phyloP scores from a whole-genome alignment of 2,329 filamentous ascomycete species.

The Falciphora oryzae region DNA sequence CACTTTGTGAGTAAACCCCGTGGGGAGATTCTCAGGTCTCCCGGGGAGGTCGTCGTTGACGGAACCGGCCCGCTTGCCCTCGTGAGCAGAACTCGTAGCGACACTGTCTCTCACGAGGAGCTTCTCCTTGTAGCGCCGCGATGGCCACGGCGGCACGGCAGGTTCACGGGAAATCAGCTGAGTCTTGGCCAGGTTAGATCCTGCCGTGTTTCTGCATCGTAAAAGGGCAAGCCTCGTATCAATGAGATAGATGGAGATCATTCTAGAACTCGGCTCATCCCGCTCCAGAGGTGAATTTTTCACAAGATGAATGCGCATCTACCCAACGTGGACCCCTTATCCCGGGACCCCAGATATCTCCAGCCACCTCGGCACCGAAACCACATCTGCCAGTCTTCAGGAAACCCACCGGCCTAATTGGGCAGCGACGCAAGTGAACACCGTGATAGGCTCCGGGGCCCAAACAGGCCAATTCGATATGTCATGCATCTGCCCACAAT shows the following conservation, averaged over 20 bases:
- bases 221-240: neutral
- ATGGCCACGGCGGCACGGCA: neutral
- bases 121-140: neutral
- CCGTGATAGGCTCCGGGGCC: too few species aligned
- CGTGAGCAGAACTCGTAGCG: too few species aligned
- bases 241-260: neutral
- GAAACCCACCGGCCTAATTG: neutral
- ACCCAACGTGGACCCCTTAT: neutral
- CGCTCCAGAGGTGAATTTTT: neutral
- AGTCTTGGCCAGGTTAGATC: neutral
- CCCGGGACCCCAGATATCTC: neutral
- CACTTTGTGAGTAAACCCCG: too few species aligned
- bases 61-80: too few species aligned
- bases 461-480: too few species aligned
- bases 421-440: neutral
- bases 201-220: neutral
- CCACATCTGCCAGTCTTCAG: too few species aligned
- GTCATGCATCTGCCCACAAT: too few species aligned
- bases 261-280: neutral
- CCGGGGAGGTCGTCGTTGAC: too few species aligned
- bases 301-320: neutral
- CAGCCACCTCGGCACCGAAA: too few species aligned
- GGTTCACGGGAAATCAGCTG: neutral
- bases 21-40: too few species aligned
- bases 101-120: neutral